A percentile compares a stretch with the other conserved stretches of the same genome.
Conservation (phyloP, 176 grass and related monocot genomes). For the Saccharum officinarum region DNA sequence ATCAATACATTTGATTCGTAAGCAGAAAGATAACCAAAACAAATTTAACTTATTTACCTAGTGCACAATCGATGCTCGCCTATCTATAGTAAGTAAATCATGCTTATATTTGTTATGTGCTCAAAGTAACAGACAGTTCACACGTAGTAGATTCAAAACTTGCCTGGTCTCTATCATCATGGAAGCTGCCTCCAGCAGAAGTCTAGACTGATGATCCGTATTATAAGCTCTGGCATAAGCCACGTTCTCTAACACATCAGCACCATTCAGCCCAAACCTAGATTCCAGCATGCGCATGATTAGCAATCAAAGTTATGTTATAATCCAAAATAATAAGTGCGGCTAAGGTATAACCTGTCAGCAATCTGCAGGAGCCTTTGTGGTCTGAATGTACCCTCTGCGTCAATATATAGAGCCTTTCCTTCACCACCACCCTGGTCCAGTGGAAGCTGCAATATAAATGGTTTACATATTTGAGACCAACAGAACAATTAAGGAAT, state of each 20-base stretch:
- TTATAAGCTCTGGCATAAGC: conserved; percentile 98
- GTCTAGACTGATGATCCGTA: conserved; percentile 89
- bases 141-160: conserved; percentile 1
- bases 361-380: conserved; percentile 94
- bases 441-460: conserved; percentile 75
- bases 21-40: not conserved
- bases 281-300: conserved; percentile 24
- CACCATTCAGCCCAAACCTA: conserved; percentile 92
- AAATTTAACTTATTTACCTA: not conserved
- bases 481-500: conserved; percentile 16
- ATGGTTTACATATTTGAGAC: conserved; percentile 1
- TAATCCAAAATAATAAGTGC: not conserved
- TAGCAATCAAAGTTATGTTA: conserved; percentile 24
- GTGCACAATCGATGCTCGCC: not conserved
- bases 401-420: conserved; percentile 95
- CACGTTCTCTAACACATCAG: conserved; percentile 97
- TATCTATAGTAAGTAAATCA: conserved; percentile 23
- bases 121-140: not conserved
- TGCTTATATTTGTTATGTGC: not conserved
- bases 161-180: conserved; percentile 99
- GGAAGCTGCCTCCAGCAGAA: conserved; percentile 91
- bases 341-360: conserved; percentile 58
- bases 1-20: not conserved
- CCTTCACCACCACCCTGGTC: conserved; percentile 99
- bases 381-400: conserved; percentile 93